Percentiles rank a stretch among this genome's conserved stretches.
Evolutionary conservation across 441 rosid genomes (phyloP).

Genomic region (Pelargonium citronellum): DNA sequence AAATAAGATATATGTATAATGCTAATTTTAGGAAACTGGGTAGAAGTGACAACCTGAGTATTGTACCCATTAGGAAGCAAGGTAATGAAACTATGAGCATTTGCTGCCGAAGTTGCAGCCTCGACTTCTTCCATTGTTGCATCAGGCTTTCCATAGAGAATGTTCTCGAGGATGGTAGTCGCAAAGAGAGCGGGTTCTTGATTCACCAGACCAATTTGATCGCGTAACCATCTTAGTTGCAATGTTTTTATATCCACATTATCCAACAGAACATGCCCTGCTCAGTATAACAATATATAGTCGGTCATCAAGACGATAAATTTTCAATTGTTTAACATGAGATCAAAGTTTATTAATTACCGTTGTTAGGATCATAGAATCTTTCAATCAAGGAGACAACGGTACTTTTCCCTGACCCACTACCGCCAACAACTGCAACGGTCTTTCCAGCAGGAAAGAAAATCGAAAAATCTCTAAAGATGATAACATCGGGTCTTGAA

Average conservation of each 20-base stretch:
- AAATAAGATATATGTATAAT: too few relatives aligned
- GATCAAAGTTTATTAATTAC: slow-evolving; percentile 31
- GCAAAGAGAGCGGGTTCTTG: slow-evolving; percentile 70
- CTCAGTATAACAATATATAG: slow-evolving; percentile 25
- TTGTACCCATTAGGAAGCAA: slow-evolving; percentile 50
- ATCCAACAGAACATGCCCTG: slow-evolving; percentile 61
- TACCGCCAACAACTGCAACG: slow-evolving; percentile 65
- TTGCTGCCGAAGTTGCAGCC: slow-evolving; percentile 54
- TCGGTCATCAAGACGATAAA: slow-evolving; percentile 10
- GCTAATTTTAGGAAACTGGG: background rate
- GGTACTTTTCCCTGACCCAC: slow-evolving; percentile 80
- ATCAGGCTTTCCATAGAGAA: slow-evolving; percentile 62
- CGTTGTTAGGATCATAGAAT: slow-evolving; percentile 74
- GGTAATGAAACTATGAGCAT: slow-evolving; percentile 64
- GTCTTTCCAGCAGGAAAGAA: slow-evolving; percentile 51
- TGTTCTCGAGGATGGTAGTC: slow-evolving; percentile 51
- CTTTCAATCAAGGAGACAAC: slow-evolving; percentile 67
- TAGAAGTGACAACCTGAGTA: background rate
- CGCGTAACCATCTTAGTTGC: slow-evolving; percentile 60
- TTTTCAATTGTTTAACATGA: slow-evolving; percentile 6
- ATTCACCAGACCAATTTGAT: slow-evolving; percentile 62
- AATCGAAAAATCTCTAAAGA: slow-evolving; percentile 58
- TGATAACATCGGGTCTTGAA: slow-evolving; percentile 62
- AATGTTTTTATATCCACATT: slow-evolving; percentile 43
- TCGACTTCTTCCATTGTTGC: slow-evolving; percentile 53